phyloP scores from a whole-genome alignment of 129 eudicot species.

The Ambrosia trifida region DNA sequence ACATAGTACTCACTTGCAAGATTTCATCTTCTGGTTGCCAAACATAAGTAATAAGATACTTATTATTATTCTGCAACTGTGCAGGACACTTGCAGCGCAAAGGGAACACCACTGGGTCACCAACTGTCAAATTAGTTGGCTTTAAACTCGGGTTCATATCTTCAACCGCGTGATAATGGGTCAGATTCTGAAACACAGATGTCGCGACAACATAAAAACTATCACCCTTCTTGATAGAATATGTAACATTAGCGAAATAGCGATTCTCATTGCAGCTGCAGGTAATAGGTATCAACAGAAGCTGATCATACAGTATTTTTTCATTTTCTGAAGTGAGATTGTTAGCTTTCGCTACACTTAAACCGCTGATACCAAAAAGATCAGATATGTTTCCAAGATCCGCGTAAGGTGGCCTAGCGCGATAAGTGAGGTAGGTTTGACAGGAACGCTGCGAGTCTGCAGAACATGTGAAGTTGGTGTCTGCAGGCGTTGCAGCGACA shows the following conservation, averaged over 20 bases:
- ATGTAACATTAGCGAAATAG: slow-evolving; percentile 54
- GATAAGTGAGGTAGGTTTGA: slow-evolving; percentile 60
- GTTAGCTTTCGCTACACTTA: slow-evolving; percentile 49
- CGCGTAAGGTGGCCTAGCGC: slow-evolving; percentile 52
- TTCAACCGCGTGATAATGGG: slow-evolving; percentile 47
- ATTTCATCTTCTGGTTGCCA: slow-evolving; percentile 77
- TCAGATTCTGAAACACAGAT: slow-evolving; percentile 56
- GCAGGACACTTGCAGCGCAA: slow-evolving; percentile 70
- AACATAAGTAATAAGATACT: slow-evolving; percentile 59
- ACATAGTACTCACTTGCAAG: slow-evolving; percentile 49
- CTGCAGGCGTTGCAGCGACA: slow-evolving; percentile 31
- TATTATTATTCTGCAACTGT: slow-evolving; percentile 22
- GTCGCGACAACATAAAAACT: slow-evolving; percentile 66
- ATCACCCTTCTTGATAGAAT: slow-evolving; percentile 51
- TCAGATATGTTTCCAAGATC: slow-evolving; percentile 58
- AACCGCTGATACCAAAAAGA: slow-evolving; percentile 61
- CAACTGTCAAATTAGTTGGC: slow-evolving; percentile 54
- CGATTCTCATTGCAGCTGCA: slow-evolving; percentile 52
- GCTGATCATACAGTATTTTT: slow-evolving; percentile 48
- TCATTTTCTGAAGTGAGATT: slow-evolving; percentile 51
- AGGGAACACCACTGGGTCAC: slow-evolving; percentile 58
- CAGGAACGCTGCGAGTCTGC: slow-evolving; percentile 50
- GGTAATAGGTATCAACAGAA: slow-evolving; percentile 57
- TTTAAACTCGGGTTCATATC: slow-evolving; percentile 58
- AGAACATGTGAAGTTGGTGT: slow-evolving; percentile 62